phyloP scores from a whole-genome alignment of 2,329 filamentous ascomycete genomes.

The Aspergillus sp. region DNA sequence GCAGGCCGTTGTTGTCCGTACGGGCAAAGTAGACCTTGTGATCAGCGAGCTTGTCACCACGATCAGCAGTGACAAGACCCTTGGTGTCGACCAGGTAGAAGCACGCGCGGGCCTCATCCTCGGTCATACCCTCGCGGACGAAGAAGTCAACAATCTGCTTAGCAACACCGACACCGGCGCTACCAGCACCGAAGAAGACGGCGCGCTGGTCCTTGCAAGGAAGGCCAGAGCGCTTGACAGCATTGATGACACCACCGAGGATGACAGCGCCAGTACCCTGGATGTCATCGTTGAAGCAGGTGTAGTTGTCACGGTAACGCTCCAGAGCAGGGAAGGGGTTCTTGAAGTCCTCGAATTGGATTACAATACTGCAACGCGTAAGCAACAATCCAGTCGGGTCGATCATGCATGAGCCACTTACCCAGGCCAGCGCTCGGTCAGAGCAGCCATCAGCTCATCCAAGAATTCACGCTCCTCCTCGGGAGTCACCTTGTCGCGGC shows the following conservation, averaged over 20 bases:
- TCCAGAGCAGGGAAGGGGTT: slow-evolving; percentile 93
- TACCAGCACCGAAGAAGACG: slow-evolving; percentile 94
- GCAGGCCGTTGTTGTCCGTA: slow-evolving; percentile 64
- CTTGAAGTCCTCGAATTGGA: slow-evolving; percentile 98
- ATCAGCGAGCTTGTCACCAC: slow-evolving; percentile 88
- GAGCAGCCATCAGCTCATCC: slow-evolving; percentile 94
- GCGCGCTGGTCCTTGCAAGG: slow-evolving; percentile 87
- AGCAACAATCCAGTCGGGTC: slow-evolving; percentile 20
- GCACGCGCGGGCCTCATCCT: slow-evolving; percentile 82
- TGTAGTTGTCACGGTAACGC: slow-evolving; percentile 83
- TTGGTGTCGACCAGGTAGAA: slow-evolving; percentile 98
- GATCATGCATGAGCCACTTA: slow-evolving; percentile 39
- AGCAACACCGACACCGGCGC: slow-evolving; percentile 92
- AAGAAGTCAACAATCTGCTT: slow-evolving; percentile 98
- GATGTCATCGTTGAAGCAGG: slow-evolving; percentile 98
- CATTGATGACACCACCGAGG: slow-evolving; percentile 74
- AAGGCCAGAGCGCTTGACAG: slow-evolving; percentile 80
- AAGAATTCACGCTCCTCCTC: slow-evolving; percentile 86
- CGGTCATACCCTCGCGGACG: slow-evolving; percentile 83
- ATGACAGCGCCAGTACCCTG: slow-evolving; percentile 97
- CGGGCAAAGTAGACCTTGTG: slow-evolving; percentile 74
- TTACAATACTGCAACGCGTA: slow-evolving; percentile 59
- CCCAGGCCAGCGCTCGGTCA: slow-evolving; percentile 73
- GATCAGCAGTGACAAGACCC: slow-evolving; percentile 89
- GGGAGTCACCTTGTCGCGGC: slow-evolving; percentile 74